These are phyloP conservation scores for Trichoderma afroharzianum DNA, from an alignment of 2,329 filamentous ascomycete genomes.

Conservation along the genomic window DNA sequence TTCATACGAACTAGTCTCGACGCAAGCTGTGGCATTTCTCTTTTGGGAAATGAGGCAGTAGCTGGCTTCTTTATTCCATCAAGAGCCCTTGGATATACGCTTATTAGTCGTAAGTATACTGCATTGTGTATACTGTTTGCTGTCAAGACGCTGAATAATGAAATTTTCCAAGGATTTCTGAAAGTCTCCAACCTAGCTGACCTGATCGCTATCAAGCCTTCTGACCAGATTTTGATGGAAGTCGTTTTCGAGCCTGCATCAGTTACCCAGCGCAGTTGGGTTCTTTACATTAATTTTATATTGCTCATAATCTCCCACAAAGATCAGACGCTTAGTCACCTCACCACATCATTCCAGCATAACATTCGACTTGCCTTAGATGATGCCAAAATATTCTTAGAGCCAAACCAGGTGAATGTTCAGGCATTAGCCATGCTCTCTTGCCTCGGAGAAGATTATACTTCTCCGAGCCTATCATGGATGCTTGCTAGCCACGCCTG, in stretches of 20 bases:
- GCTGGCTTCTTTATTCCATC: background rate
- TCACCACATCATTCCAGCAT: background rate
- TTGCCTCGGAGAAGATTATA: background rate
- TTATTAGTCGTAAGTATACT: background rate
- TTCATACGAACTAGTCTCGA: background rate
- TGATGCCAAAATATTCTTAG: background rate
- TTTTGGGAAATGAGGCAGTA: background rate
- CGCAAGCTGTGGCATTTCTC: background rate
- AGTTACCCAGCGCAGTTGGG: background rate
- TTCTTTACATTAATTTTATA: background rate
- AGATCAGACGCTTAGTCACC: background rate
- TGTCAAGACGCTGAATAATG: background rate
- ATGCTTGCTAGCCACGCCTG: background rate
- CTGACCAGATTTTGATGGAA: background rate
- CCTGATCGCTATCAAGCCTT: background rate
- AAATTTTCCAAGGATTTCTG: background rate
- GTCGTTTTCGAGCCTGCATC: background rate
- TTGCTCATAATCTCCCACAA: background rate
- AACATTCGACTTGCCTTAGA: background rate
- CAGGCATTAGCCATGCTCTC: background rate
- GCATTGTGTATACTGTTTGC: background rate
- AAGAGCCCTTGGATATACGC: background rate
- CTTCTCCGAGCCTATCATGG: background rate
- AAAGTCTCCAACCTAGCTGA: background rate
- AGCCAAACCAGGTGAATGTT: background rate